Evolutionary conservation across 805 yeast species (phyloP).

Genomic region (Candida coquimbonensis): DNA sequence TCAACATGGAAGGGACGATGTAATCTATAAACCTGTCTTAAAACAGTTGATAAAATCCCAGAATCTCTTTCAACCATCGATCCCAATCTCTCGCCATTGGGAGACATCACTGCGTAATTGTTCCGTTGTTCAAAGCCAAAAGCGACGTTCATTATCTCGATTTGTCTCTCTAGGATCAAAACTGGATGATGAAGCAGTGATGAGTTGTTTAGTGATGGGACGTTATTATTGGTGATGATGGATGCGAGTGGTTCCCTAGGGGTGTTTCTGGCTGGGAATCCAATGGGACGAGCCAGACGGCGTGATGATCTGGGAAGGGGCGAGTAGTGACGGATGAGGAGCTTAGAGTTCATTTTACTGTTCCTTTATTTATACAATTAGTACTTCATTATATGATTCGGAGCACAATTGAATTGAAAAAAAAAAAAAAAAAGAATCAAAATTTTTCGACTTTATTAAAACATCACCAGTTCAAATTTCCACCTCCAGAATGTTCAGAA

Average conservation of each 20-base stretch:
- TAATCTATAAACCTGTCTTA: slow-evolving; percentile 74
- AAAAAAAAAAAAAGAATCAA: too few relatives aligned
- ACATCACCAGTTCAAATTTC: too few relatives aligned
- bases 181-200: slow-evolving; percentile 53
- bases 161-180: slow-evolving; percentile 76
- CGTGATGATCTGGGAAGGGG: not conserved
- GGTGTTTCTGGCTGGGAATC: too few relatives aligned
- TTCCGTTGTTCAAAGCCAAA: slow-evolving; percentile 92
- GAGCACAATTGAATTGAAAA: too few relatives aligned
- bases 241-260: too few relatives aligned
- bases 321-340: not conserved
- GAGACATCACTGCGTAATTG: slow-evolving; percentile 64
- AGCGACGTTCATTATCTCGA: slow-evolving; percentile 82
- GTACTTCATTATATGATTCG: too few relatives aligned
- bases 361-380: too few relatives aligned
- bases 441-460: too few relatives aligned
- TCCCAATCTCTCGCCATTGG: slow-evolving; percentile 69
- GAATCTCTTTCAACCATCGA: slow-evolving; percentile 76
- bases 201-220: not conserved
- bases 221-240: not conserved
- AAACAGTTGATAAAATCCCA: slow-evolving; percentile 45
- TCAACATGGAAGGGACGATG: slow-evolving; percentile 85
- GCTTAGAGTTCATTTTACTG: too few relatives aligned
- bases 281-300: too few relatives aligned
- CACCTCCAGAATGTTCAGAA: not conserved